Evolutionary conservation across 2,329 filamentous ascomycete genomes (phyloP).

Genomic region (Aspergillus unguis): DNA sequence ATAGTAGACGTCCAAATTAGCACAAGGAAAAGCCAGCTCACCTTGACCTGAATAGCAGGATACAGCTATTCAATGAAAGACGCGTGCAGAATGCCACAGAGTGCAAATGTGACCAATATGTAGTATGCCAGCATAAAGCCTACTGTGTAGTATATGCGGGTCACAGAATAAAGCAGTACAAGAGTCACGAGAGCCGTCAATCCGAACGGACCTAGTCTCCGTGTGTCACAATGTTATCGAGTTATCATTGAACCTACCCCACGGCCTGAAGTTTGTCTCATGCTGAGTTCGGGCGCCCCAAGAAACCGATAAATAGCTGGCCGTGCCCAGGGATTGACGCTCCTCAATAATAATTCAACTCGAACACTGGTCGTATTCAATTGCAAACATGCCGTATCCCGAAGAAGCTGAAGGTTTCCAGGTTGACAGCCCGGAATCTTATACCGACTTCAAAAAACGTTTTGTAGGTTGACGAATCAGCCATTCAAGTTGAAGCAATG

Average conservation of each 20-base stretch:
- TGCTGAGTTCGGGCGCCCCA: neutral
- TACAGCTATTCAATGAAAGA: no score
- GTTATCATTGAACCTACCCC: neutral
- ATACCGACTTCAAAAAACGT: constrained; percentile 56
- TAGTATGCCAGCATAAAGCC: neutral
- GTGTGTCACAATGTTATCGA: neutral
- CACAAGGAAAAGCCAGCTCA: no score
- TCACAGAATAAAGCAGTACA: neutral
- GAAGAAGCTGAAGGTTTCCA: constrained; percentile 47
- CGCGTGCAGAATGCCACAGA: no score
- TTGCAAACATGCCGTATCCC: constrained; percentile 41
- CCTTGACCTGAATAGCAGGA: no score
- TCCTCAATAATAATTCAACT: neutral
- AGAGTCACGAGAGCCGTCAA: neutral
- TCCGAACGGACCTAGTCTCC: neutral
- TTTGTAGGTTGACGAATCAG: constrained; percentile 39
- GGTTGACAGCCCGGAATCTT: constrained; percentile 64
- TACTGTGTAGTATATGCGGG: neutral
- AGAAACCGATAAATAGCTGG: neutral
- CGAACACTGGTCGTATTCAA: no score
- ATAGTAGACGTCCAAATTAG: no score
- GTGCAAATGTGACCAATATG: neutral
- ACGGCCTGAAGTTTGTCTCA: neutral
- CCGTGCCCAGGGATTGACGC: neutral
- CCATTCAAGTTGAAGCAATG: neutral